Percentiles rank a stretch among this genome's conserved stretches.
These are phyloP conservation scores for Brasilioporus rufonigricans DNA, from an alignment of 768 basidiomycete genomes.

Conservation along the genomic window DNA sequence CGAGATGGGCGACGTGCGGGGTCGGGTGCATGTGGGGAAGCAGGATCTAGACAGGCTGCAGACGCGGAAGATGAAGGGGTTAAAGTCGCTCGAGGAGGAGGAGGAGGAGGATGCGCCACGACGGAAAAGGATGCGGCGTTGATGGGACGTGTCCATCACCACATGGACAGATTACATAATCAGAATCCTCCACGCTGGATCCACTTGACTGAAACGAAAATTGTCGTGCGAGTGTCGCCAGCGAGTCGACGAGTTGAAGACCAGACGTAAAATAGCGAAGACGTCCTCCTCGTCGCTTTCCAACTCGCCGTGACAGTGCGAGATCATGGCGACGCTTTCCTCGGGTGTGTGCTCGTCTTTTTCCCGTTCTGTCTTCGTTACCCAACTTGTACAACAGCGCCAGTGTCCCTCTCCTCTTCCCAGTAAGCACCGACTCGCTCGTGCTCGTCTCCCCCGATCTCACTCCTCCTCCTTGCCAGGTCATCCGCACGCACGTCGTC, in stretches of 20 bases:
- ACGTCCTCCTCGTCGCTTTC: too few species aligned
- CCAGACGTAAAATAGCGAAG: too few species aligned
- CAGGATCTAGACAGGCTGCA: slow-evolving; percentile 88
- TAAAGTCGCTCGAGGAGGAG: slow-evolving; percentile 45
- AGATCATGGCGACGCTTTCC: not conserved
- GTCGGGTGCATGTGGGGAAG: slow-evolving; percentile 82
- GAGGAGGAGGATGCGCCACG: slow-evolving; percentile 17
- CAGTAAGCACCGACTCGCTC: too few species aligned
- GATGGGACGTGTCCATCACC: not conserved
- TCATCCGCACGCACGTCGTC: not conserved
- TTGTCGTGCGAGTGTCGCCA: slow-evolving; percentile 18
- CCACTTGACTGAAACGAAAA: slow-evolving; percentile 9
- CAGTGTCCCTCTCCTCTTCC: too few species aligned
- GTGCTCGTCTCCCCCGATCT: too few species aligned
- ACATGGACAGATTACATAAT: slow-evolving; percentile 19
- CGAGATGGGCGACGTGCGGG: slow-evolving; percentile 96
- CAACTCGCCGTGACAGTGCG: not conserved
- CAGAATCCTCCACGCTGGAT: not conserved
- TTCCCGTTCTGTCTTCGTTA: too few species aligned
- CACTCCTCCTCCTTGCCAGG: not conserved
- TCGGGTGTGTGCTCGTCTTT: too few species aligned
- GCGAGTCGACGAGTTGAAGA: not conserved
- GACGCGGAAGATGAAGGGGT: slow-evolving; percentile 94
- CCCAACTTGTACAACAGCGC: too few species aligned
- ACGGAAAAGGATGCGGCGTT: slow-evolving; percentile 18